Percentiles rank a stretch among this genome's conserved stretches.
Conservation (phyloP, 2,329 filamentous ascomycete species). For the Scytalidium lignicola region DNA sequence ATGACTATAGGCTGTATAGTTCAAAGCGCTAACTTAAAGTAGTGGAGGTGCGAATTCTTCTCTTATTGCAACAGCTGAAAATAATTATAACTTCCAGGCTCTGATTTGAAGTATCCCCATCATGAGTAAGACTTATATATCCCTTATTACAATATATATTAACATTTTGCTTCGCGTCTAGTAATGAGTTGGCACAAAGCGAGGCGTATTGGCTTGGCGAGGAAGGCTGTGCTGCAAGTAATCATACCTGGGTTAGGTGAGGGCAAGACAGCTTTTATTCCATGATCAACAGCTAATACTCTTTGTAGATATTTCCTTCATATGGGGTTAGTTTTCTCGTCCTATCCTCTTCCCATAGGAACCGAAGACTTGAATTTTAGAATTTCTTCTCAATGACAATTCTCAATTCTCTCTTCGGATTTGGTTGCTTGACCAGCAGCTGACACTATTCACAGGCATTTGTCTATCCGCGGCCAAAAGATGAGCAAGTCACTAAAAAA, state of each 20-base stretch:
- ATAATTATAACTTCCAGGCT: constrained; percentile 41
- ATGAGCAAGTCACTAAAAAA: constrained; percentile 95
- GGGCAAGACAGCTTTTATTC: neutral
- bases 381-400: too few species aligned
- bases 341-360: too few species aligned
- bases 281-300: constrained; percentile 1
- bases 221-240: constrained; percentile 31
- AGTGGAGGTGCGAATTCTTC: constrained; percentile 3
- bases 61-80: constrained; percentile 2
- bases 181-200: constrained; percentile 78
- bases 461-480: constrained; percentile 80
- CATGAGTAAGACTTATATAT: constrained; percentile 48
- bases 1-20: neutral
- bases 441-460: constrained; percentile 50
- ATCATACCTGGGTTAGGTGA: constrained; percentile 68
- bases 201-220: constrained; percentile 61
- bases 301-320: constrained; percentile 82
- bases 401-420: too few species aligned
- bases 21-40: constrained; percentile 1
- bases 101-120: constrained; percentile 83
- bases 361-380: too few species aligned
- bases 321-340: too few species aligned
- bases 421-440: too few species aligned
- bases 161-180: constrained; percentile 1
- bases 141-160: neutral